Evolutionary conservation across 768 basidiomycete species (phyloP).

Genomic region (Phaffia tasmanica): DNA sequence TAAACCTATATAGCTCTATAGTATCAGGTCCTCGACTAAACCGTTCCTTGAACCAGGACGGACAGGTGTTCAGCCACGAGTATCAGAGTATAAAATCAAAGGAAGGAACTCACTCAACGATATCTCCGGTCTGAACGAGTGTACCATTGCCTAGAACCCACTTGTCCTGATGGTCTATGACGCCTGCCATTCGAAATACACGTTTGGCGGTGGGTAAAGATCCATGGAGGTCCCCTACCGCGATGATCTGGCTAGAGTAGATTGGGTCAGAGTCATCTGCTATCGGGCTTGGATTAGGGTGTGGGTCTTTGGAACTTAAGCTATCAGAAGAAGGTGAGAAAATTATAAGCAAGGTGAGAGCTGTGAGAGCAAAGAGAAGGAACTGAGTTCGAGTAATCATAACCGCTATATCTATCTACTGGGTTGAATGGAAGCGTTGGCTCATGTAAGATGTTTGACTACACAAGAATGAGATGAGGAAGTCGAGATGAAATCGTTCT

Average conservation of each 20-base stretch:
- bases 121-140: constrained; percentile 92
- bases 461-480: no score
- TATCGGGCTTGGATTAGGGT: no score
- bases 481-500: no score
- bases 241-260: constrained; percentile 48
- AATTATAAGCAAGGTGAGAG: no score
- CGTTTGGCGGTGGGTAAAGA: constrained; percentile 66
- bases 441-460: no score
- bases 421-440: no score
- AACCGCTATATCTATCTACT: no score
- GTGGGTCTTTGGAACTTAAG: no score
- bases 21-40: constrained; percentile 71
- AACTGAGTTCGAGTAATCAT: no score
- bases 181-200: constrained; percentile 67
- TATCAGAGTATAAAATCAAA: constrained; percentile 9
- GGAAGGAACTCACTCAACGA: constrained; percentile 66
- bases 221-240: constrained; percentile 86
- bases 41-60: background rate
- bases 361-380: no score
- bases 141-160: constrained; percentile 78
- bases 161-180: constrained; percentile 57
- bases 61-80: background rate
- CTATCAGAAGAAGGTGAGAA: no score
- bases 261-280: background rate
- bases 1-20: constrained; percentile 67